Evolutionary conservation across 176 grass and related monocot genomes (phyloP).

Genomic region (Cenchrus fungigraminus): DNA sequence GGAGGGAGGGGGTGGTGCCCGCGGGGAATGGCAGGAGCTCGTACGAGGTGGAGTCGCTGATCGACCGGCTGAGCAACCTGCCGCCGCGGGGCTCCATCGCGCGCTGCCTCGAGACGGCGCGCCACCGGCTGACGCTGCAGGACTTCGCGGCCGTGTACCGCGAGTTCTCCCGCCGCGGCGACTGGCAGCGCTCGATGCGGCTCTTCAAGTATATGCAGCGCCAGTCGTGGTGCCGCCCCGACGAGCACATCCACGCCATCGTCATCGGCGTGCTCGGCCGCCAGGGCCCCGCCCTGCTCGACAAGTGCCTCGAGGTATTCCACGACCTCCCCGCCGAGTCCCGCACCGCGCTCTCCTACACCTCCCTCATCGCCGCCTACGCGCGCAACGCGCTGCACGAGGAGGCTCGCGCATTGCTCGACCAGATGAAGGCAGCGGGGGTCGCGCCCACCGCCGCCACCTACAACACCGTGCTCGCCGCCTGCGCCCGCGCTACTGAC

Average conservation of each 20-base stretch:
- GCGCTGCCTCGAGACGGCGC: constrained; percentile 70
- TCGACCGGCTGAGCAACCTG: constrained; percentile 84
- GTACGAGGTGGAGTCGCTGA: constrained; percentile 89
- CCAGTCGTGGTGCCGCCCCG: constrained; percentile 93
- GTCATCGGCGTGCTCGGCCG: constrained; percentile 87
- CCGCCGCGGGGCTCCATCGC: constrained; percentile 90
- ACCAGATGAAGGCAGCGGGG: constrained; percentile 75
- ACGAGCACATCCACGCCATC: constrained; percentile 98
- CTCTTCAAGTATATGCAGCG: constrained; percentile 99
- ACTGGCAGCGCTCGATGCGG: constrained; percentile 92
- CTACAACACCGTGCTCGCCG: constrained; percentile 86
- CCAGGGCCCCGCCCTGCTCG: constrained; percentile 77
- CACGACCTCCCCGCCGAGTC: constrained; percentile 56
- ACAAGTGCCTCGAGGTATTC: constrained; percentile 77
- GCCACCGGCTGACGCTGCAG: constrained; percentile 74
- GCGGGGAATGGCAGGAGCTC: constrained; percentile 48
- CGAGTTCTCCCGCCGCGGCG: constrained; percentile 86
- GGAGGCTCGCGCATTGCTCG: constrained; percentile 64
- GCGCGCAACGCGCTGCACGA: constrained; percentile 82
- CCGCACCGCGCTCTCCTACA: constrained; percentile 91
- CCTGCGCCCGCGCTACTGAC: constrained; percentile 78
- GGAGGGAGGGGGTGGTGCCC: constrained; percentile 43
- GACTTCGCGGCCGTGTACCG: constrained; percentile 83
- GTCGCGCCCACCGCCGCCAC: constrained; percentile 80
- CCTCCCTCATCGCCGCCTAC: constrained; percentile 90